Conservation (phyloP, 2,329 filamentous ascomycete genomes). For the Colletotrichum cereale region DNA sequence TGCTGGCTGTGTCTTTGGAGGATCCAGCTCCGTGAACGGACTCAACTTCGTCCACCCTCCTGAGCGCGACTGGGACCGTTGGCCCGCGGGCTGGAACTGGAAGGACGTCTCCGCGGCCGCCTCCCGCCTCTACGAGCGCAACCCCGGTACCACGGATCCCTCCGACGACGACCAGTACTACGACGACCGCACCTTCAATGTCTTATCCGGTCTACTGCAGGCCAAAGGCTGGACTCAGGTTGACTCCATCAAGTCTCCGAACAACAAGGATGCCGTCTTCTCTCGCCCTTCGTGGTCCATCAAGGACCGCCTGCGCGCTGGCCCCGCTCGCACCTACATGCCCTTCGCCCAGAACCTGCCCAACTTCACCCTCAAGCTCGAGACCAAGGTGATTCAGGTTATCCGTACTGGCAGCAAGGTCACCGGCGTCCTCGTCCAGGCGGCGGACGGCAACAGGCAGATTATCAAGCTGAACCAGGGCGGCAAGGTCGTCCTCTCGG, state of each 20-base stretch:
- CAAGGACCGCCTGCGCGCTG: conserved; percentile 38
- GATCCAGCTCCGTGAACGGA: conserved; percentile 51
- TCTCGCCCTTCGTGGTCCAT: conserved; percentile 36
- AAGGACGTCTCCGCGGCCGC: conserved; percentile 45
- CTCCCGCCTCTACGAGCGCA: conserved; percentile 45
- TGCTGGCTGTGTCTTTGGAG: conserved; percentile 54
- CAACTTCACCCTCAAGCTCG: conserved; percentile 45
- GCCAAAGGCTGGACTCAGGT: conserved; percentile 36
- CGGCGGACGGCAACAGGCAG: conserved; percentile 39
- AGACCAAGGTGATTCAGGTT: conserved; percentile 43
- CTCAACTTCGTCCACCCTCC: conserved; percentile 50
- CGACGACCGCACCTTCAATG: conserved; percentile 23
- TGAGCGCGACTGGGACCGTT: conserved; percentile 49
- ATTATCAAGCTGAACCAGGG: conserved; percentile 42
- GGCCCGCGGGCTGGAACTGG: conserved; percentile 48
- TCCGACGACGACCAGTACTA: conserved; percentile 44
- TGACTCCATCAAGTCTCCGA: conserved; percentile 55
- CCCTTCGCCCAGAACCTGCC: conserved; percentile 41
- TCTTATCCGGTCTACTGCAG: conserved; percentile 27
- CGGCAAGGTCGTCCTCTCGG: conserved; percentile 44
- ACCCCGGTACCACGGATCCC: conserved; percentile 45
- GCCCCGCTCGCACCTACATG: conserved; percentile 43
- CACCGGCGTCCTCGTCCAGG: conserved; percentile 43
- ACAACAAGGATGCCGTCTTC: conserved; percentile 32
- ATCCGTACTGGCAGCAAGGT: conserved; percentile 42